Evolutionary conservation across 306 rosid genomes (phyloP).

Genomic region (Rosa persica): DNA sequence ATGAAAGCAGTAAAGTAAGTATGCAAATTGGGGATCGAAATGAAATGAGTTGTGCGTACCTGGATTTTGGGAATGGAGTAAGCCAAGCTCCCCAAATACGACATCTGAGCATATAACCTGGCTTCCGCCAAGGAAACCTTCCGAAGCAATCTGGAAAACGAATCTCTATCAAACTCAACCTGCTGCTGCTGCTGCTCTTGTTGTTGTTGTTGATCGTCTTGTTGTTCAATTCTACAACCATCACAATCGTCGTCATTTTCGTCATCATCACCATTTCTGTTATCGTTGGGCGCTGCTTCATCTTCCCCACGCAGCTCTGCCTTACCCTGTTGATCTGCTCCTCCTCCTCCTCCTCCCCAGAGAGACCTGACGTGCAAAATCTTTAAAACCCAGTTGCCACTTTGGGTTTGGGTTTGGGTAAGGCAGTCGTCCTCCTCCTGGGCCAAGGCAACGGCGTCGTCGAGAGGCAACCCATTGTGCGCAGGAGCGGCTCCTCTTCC

Average conservation of each 20-base stretch:
- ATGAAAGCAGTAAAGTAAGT: not conserved
- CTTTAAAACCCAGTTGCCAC: conserved; percentile 74
- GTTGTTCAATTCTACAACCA: conserved; percentile 46
- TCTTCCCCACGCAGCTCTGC: not conserved
- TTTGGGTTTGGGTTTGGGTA: conserved; percentile 18
- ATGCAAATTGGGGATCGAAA: not conserved
- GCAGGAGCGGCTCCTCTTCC: conserved; percentile 17
- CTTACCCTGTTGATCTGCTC: not conserved
- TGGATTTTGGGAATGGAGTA: conserved; percentile 67
- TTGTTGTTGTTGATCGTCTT: conserved; percentile 31
- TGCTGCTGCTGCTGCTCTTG: too few species aligned
- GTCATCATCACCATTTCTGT: conserved; percentile 8
- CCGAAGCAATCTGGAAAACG: conserved; percentile 72
- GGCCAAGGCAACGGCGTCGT: conserved; percentile 50
- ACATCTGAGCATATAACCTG: conserved; percentile 79
- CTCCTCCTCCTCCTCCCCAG: conserved; percentile 44
- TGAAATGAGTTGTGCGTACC: conserved; percentile 35
- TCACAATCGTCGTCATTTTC: conserved; percentile 44
- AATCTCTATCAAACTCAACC: conserved; percentile 54
- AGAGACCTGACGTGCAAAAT: conserved; percentile 63
- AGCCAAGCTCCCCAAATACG: conserved; percentile 80
- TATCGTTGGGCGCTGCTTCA: not conserved
- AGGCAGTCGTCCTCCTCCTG: conserved; percentile 27
- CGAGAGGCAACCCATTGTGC: conserved; percentile 31
- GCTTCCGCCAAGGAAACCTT: conserved; percentile 79